Conservation (phyloP, 352 stramenopile genomes). For the Globisporangium alternatum region DNA sequence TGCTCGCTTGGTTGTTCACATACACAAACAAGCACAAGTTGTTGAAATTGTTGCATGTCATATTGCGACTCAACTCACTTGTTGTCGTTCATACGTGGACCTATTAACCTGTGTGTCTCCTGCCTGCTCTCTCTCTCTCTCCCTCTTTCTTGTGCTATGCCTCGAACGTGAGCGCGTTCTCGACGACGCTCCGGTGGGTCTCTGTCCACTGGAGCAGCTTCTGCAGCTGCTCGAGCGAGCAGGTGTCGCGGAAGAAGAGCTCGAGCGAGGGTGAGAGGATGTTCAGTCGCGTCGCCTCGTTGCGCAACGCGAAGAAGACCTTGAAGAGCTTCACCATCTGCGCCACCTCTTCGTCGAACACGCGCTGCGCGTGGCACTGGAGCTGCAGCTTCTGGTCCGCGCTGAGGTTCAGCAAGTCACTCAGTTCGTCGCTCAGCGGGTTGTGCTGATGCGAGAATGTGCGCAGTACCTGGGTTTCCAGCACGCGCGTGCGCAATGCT, state of each 20-base stretch:
- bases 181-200: conserved; percentile 52
- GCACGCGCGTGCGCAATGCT: conserved; percentile 46
- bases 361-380: conserved; percentile 53
- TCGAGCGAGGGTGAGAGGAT: conserved; percentile 70
- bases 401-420: conserved; percentile 40
- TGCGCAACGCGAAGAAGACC: conserved; percentile 68
- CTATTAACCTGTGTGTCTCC: background rate
- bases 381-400: conserved; percentile 63
- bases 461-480: conserved; percentile 66
- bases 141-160: background rate
- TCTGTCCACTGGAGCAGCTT: conserved; percentile 78
- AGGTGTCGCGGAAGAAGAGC: conserved; percentile 58
- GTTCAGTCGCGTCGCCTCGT: conserved; percentile 62
- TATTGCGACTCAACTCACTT: background rate
- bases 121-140: too few species aligned
- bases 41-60: background rate
- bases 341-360: conserved; percentile 61
- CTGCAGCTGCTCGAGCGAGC: conserved; percentile 72
- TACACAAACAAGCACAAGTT: background rate
- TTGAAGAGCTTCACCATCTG: conserved; percentile 77
- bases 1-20: background rate
- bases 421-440: conserved; percentile 39
- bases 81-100: background rate
- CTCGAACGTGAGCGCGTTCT: conserved; percentile 32
- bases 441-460: conserved; percentile 34